Evolutionary conservation across 2,329 filamentous ascomycete genomes (phyloP).

Genomic region (Apiospora rasikravindrae): DNA sequence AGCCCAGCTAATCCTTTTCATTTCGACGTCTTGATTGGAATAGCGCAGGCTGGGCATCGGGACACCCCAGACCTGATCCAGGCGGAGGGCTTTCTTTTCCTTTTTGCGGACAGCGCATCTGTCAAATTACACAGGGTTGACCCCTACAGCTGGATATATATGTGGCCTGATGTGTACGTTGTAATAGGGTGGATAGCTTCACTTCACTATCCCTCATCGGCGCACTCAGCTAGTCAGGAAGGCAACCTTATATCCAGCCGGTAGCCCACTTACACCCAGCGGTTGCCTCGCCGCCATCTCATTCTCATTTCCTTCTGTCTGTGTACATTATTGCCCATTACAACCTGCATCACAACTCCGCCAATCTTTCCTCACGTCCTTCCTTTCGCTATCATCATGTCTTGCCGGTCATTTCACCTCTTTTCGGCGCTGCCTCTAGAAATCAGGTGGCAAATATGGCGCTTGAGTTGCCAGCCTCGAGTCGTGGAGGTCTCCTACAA

Average conservation of each 20-base stretch:
- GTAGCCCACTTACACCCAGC: not conserved
- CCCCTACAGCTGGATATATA: constrained; percentile 4
- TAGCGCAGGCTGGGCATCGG: constrained; percentile 6
- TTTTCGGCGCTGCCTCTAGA: constrained; percentile 45
- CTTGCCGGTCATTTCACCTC: constrained; percentile 35
- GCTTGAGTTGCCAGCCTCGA: constrained; percentile 41
- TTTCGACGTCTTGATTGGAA: constrained; percentile 9
- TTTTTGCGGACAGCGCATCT: constrained; percentile 8
- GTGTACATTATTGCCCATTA: not conserved
- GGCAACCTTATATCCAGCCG: constrained; percentile 12
- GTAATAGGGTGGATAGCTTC: constrained; percentile 10
- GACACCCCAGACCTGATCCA: not conserved
- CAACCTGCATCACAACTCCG: not conserved
- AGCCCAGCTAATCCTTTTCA: constrained; percentile 12
- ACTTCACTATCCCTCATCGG: not conserved
- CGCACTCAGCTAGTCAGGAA: constrained; percentile 7
- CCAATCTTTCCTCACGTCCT: not conserved
- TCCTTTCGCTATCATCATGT: constrained; percentile 24
- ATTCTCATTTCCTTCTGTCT: not conserved
- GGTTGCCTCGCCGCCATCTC: not conserved
- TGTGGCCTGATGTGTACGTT: constrained; percentile 5
- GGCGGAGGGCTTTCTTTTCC: not conserved
- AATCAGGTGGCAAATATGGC: constrained; percentile 48
- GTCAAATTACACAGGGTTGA: constrained; percentile 8
- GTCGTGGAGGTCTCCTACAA: constrained; percentile 49